These are phyloP conservation scores for Seiridium unicorne DNA, from an alignment of 2,329 filamentous ascomycete species.

Conservation along the genomic window DNA sequence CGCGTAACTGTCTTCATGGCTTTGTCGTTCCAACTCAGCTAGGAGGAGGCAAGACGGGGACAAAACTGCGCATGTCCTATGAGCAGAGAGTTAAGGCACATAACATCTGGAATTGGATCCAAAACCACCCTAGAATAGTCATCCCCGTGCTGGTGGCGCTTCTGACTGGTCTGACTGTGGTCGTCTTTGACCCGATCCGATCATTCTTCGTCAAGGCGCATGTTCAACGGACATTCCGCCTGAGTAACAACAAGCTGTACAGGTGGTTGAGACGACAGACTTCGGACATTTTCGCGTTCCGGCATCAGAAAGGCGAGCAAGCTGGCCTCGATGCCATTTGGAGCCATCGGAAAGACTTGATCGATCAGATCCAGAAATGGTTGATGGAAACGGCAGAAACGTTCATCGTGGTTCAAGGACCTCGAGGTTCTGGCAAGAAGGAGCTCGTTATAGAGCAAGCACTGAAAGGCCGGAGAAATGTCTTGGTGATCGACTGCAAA, in stretches of 20 bases:
- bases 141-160: slow-evolving; percentile 81
- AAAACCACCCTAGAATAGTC: slow-evolving; percentile 82
- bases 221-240: slow-evolving; percentile 72
- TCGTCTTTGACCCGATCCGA: slow-evolving; percentile 90
- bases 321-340: slow-evolving; percentile 78
- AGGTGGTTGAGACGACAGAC: slow-evolving; percentile 79
- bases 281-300: slow-evolving; percentile 61
- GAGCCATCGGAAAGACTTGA: slow-evolving; percentile 80
- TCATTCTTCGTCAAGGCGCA: slow-evolving; percentile 90
- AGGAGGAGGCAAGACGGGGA: slow-evolving; percentile 75
- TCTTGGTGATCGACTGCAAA: slow-evolving; percentile 88
- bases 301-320: slow-evolving; percentile 55
- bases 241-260: slow-evolving; percentile 71
- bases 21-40: slow-evolving; percentile 66
- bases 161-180: slow-evolving; percentile 77
- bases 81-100: slow-evolving; percentile 74
- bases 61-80: slow-evolving; percentile 78
- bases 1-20: slow-evolving; percentile 89
- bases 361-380: slow-evolving; percentile 81
- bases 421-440: slow-evolving; percentile 85
- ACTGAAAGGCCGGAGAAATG: slow-evolving; percentile 71
- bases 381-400: slow-evolving; percentile 85
- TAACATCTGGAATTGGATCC: slow-evolving; percentile 84
- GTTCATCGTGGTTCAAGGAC: slow-evolving; percentile 91
- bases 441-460: slow-evolving; percentile 86